These are phyloP conservation scores for Globisporangium nunn DNA, from an alignment of 352 stramenopile species.

Conservation along the genomic window DNA sequence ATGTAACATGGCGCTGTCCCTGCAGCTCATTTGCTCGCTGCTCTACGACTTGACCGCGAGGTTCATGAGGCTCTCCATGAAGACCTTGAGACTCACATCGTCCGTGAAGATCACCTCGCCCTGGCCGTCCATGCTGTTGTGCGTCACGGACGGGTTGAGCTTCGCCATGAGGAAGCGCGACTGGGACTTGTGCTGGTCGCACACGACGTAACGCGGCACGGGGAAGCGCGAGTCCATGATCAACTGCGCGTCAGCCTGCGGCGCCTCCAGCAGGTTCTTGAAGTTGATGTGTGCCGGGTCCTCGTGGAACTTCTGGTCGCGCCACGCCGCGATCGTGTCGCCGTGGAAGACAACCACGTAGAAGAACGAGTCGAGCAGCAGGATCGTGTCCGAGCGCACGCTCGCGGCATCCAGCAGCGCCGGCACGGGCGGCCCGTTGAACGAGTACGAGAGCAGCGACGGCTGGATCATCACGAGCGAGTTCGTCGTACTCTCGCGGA, in stretches of 20 bases:
- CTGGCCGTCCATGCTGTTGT: slow-evolving; percentile 93
- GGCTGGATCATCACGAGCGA: slow-evolving; percentile 99
- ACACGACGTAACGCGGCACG: slow-evolving; percentile 98
- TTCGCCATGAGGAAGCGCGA: slow-evolving; percentile 99
- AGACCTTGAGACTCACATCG: slow-evolving; percentile 99
- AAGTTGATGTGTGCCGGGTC: slow-evolving; percentile 96
- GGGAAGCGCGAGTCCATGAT: slow-evolving; percentile 99
- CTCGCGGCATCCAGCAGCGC: slow-evolving; percentile 87
- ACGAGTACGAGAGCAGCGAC: slow-evolving; percentile 97
- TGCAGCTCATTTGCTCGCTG: neutral
- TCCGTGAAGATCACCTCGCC: slow-evolving; percentile 98
- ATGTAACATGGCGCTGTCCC: neutral
- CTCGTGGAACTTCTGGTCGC: slow-evolving; percentile 95
- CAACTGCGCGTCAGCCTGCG: slow-evolving; percentile 95
- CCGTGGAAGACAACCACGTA: slow-evolving; percentile 99
- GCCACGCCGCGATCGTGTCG: slow-evolving; percentile 98
- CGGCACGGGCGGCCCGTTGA: slow-evolving; percentile 87
- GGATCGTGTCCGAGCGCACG: slow-evolving; percentile 96
- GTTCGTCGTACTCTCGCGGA: slow-evolving; percentile 96
- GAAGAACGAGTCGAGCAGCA: slow-evolving; percentile 99
- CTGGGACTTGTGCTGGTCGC: slow-evolving; percentile 99
- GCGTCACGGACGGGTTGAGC: slow-evolving; percentile 96
- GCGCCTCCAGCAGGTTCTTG: slow-evolving; percentile 96
- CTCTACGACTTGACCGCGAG: slow-evolving; percentile 78
- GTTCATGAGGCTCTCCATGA: slow-evolving; percentile 99